phyloP scores from a whole-genome alignment of 1,284 basidiomycete genomes.

The Porogramme epimiltina region DNA sequence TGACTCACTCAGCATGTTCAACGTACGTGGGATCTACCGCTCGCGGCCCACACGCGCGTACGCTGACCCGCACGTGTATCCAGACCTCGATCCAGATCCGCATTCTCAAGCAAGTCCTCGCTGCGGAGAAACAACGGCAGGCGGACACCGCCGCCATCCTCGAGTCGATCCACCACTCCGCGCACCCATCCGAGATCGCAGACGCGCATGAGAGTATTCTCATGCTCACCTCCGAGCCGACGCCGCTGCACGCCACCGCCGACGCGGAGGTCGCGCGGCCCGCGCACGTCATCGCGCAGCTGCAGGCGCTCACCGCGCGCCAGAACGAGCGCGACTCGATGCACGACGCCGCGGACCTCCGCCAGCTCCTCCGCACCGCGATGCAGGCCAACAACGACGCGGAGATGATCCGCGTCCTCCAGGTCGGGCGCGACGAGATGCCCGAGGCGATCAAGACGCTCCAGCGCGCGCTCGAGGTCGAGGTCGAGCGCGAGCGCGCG shows the following conservation, averaged over 20 bases:
- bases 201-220: conserved; percentile 11
- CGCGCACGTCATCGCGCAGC: conserved; percentile 15
- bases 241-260: conserved; percentile 24
- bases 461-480: conserved; percentile 63
- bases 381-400: conserved; percentile 60
- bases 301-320: conserved; percentile 27
- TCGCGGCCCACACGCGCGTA: not conserved
- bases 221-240: conserved; percentile 16
- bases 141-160: conserved; percentile 31
- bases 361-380: conserved; percentile 58
- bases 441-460: conserved; percentile 80
- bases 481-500: conserved; percentile 39
- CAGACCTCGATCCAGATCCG: conserved; percentile 59
- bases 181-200: not conserved
- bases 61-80: conserved; percentile 2
- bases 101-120: conserved; percentile 57
- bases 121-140: conserved; percentile 34
- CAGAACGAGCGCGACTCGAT: conserved; percentile 59
- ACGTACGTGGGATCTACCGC: conserved; percentile 8
- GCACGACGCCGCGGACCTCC: conserved; percentile 58
- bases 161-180: conserved; percentile 17
- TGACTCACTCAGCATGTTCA: conserved; percentile 24
- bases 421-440: conserved; percentile 68
- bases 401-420: conserved; percentile 63
- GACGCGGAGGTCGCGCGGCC: conserved; percentile 16